Evolutionary conservation across 2,329 filamentous ascomycete genomes (phyloP).

Genomic region (Fusarium pseudocircinatum): DNA sequence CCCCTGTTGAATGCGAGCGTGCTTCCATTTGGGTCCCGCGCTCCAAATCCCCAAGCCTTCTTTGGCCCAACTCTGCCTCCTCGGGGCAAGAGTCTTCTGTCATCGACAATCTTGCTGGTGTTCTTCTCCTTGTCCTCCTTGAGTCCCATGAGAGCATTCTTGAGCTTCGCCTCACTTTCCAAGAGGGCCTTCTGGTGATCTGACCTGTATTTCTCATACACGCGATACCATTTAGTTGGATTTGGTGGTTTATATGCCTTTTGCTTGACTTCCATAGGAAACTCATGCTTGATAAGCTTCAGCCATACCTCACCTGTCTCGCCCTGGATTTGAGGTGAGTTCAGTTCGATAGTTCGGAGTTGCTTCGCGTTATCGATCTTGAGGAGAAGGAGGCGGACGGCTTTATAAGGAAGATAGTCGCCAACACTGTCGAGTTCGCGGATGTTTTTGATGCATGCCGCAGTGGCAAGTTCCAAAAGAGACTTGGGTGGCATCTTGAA

Average conservation of each 20-base stretch:
- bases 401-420: constrained; percentile 71
- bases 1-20: constrained; percentile 57
- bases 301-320: constrained; percentile 80
- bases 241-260: constrained; percentile 73
- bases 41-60: constrained; percentile 39
- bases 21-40: constrained; percentile 45
- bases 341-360: constrained; percentile 76
- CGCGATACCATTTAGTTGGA: constrained; percentile 77
- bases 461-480: constrained; percentile 61
- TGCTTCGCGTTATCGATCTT: constrained; percentile 79
- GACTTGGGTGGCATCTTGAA: constrained; percentile 56
- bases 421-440: constrained; percentile 74
- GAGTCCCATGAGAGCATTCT: constrained; percentile 65
- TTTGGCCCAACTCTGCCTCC: constrained; percentile 48
- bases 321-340: constrained; percentile 79
- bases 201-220: constrained; percentile 76
- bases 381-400: constrained; percentile 72
- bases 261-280: constrained; percentile 69
- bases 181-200: constrained; percentile 67
- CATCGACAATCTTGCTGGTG: constrained; percentile 65
- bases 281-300: constrained; percentile 80
- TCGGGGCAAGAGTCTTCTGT: constrained; percentile 58
- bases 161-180: constrained; percentile 68
- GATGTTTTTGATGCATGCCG: constrained; percentile 63
- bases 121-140: constrained; percentile 67